phyloP scores from a whole-genome alignment of 2,329 filamentous ascomycete genomes.

The Dothistroma pini region DNA sequence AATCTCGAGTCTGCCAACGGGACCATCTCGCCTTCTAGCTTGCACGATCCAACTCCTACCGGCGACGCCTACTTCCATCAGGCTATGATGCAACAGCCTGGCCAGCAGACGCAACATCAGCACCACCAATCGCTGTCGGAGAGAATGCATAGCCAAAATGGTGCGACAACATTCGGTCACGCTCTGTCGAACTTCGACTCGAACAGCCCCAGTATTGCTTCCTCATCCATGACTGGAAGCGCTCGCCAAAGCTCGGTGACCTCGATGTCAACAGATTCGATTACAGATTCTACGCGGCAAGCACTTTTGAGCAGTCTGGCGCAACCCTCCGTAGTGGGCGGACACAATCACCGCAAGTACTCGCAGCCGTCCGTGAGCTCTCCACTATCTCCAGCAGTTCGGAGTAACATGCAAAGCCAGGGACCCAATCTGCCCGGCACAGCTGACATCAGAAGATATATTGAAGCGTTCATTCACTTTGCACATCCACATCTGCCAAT shows the following conservation, averaged over 20 bases:
- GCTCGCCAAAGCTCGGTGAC: constrained; percentile 58
- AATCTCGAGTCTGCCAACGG: constrained; percentile 67
- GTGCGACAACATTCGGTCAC: constrained; percentile 57
- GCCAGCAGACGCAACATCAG: constrained; percentile 17
- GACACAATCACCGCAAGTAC: constrained; percentile 53
- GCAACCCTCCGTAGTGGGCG: constrained; percentile 53
- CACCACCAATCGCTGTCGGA: constrained; percentile 19
- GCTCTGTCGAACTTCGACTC: constrained; percentile 62
- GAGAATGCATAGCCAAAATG: constrained; percentile 39
- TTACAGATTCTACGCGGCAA: constrained; percentile 63
- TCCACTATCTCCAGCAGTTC: constrained; percentile 43
- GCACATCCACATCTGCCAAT: constrained; percentile 97
- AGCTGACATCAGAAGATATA: constrained; percentile 82
- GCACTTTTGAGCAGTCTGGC: constrained; percentile 60
- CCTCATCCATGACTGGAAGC: constrained; percentile 67
- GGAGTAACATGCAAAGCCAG: constrained; percentile 33
- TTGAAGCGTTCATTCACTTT: constrained; percentile 83
- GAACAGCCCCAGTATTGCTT: constrained; percentile 59
- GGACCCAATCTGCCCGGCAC: constrained; percentile 67
- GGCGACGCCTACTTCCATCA: constrained; percentile 74
- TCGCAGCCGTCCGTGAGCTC: constrained; percentile 57
- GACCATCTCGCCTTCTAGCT: constrained; percentile 73
- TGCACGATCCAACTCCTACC: constrained; percentile 65
- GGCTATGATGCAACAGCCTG: constrained; percentile 53
- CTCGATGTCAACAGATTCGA: constrained; percentile 60